These are phyloP conservation scores for Earliella scabrosa DNA, from an alignment of 1,284 basidiomycete species.

Conservation along the genomic window DNA sequence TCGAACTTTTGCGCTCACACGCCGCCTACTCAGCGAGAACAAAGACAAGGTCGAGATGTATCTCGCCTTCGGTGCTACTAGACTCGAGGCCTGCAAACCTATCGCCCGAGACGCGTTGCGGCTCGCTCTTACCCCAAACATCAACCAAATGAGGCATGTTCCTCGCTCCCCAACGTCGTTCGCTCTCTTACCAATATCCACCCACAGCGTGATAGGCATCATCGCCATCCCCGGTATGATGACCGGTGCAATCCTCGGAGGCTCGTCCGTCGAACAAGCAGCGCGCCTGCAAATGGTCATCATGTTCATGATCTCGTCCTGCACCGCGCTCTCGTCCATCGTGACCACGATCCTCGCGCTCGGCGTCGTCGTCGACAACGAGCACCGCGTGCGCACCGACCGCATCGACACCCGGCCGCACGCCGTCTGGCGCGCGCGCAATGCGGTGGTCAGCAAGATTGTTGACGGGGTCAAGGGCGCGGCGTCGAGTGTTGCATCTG, in stretches of 20 bases:
- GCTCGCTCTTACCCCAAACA: constrained; percentile 76
- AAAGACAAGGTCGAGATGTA: constrained; percentile 83
- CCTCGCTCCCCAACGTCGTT: neutral
- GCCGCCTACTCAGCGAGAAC: constrained; percentile 60
- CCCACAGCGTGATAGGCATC: constrained; percentile 73
- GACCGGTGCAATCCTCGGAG: constrained; percentile 88
- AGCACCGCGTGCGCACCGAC: constrained; percentile 75
- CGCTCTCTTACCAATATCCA: neutral
- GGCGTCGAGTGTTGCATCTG: neutral
- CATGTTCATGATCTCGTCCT: constrained; percentile 89
- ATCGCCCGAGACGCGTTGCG: constrained; percentile 79
- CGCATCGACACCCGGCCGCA: constrained; percentile 60
- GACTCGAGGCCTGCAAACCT: constrained; percentile 81
- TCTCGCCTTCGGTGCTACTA: constrained; percentile 81
- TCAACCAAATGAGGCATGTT: constrained; percentile 83
- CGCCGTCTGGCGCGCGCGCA: constrained; percentile 46
- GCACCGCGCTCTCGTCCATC: constrained; percentile 71
- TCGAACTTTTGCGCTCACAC: neutral
- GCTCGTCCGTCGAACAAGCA: constrained; percentile 82
- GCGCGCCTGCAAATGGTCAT: constrained; percentile 88
- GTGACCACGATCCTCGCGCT: constrained; percentile 65
- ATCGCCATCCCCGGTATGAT: constrained; percentile 84
- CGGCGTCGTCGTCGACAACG: constrained; percentile 63
- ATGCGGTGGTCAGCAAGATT: constrained; percentile 22
- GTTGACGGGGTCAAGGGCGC: constrained; percentile 17